phyloP scores from a whole-genome alignment of 306 rosid species.

The Ziziphus jujuba region DNA sequence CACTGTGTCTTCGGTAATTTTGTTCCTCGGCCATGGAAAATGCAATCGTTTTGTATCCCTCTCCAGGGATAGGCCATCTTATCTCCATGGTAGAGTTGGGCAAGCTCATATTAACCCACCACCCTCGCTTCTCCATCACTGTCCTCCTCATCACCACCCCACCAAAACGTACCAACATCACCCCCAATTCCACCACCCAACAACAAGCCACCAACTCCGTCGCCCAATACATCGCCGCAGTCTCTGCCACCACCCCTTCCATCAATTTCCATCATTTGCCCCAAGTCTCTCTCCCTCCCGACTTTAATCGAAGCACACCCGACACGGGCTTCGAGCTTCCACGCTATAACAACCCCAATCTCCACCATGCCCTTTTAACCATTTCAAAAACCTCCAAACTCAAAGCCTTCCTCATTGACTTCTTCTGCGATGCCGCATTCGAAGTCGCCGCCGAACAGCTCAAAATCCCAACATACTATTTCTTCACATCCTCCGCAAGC shows the following conservation, averaged over 20 bases:
- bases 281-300: too few relatives aligned
- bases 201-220: background rate
- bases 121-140: constrained; percentile 36
- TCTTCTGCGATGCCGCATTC: constrained; percentile 30
- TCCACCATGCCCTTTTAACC: constrained; percentile 11
- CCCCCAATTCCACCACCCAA: too few relatives aligned
- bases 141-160: constrained; percentile 43
- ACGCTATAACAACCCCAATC: too few relatives aligned
- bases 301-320: too few relatives aligned
- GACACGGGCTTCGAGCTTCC: too few relatives aligned
- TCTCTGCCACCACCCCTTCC: too few relatives aligned
- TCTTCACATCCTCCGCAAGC: constrained; percentile 35
- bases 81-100: constrained; percentile 42
- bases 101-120: constrained; percentile 27
- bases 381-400: constrained; percentile 17
- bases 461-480: constrained; percentile 37
- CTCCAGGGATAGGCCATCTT: constrained; percentile 37
- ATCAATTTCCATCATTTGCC: too few relatives aligned
- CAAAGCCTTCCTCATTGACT: constrained; percentile 42
- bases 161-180: constrained; percentile 21
- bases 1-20: too few relatives aligned
- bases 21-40: too few relatives aligned
- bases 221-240: too few relatives aligned
- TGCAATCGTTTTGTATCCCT: constrained; percentile 42
- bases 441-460: constrained; percentile 26